A percentile compares a stretch with the other conserved stretches of the same genome.
Evolutionary conservation across 495 filamentous ascomycete genomes (phyloP).

Genomic region (Aspergillus mulundensis): DNA sequence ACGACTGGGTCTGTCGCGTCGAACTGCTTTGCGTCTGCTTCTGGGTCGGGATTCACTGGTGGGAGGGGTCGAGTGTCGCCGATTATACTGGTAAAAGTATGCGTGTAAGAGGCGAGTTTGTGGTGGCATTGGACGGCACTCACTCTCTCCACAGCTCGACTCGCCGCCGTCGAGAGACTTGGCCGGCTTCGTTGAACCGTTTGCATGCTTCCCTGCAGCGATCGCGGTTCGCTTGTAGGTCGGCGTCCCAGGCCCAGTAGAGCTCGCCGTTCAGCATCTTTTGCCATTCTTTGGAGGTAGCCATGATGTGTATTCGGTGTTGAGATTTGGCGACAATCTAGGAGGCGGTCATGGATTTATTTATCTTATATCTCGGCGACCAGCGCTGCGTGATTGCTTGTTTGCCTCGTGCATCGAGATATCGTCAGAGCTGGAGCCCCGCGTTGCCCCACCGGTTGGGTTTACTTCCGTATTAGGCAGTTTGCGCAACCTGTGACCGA

Average conservation of each 20-base stretch:
- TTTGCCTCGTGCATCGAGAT: neutral
- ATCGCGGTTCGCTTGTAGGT: constrained; percentile 50
- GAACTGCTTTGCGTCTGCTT: constrained; percentile 57
- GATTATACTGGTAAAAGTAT: constrained; percentile 52
- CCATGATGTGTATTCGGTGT: constrained; percentile 13
- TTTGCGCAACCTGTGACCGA: constrained; percentile 2
- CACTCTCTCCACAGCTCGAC: constrained; percentile 71
- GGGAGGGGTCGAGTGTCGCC: constrained; percentile 59
- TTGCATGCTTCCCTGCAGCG: constrained; percentile 55
- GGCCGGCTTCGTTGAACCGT: constrained; percentile 56
- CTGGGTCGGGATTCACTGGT: constrained; percentile 41
- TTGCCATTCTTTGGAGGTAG: constrained; percentile 33
- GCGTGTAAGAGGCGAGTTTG: too few species aligned
- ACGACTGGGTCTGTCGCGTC: constrained; percentile 57
- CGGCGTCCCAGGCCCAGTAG: constrained; percentile 49
- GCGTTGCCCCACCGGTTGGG: constrained; percentile 5
- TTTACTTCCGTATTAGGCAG: constrained; percentile 12
- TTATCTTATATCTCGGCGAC: neutral
- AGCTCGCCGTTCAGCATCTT: constrained; percentile 38
- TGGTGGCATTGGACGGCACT: constrained; percentile 16
- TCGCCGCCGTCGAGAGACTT: constrained; percentile 47
- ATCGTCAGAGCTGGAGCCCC: neutral
- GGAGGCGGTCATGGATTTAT: neutral
- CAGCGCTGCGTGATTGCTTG: neutral
- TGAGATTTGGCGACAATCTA: too few species aligned